phyloP scores from a whole-genome alignment of 2,329 filamentous ascomycete genomes.

The Calonectria crousiana region DNA sequence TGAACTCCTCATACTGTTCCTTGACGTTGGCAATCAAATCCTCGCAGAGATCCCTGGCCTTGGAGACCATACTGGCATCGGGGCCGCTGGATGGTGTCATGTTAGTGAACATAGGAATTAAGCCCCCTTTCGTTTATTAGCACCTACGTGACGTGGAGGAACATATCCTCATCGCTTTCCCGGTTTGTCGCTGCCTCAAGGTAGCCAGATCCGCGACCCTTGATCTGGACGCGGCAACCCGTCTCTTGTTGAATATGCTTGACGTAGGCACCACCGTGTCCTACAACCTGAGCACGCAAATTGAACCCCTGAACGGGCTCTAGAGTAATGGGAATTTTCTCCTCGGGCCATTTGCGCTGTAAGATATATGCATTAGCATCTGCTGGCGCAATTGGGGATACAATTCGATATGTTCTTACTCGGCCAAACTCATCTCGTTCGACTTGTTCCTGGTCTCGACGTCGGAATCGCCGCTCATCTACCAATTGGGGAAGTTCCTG shows the following conservation, averaged over 20 bases:
- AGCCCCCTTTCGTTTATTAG: not conserved
- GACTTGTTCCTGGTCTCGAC: constrained; percentile 82
- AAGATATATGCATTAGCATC: constrained; percentile 21
- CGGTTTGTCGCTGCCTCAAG: constrained; percentile 88
- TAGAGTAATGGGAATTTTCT: constrained; percentile 90
- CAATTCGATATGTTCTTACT: constrained; percentile 62
- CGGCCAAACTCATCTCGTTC: constrained; percentile 93
- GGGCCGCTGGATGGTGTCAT: constrained; percentile 74
- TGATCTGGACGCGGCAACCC: constrained; percentile 96
- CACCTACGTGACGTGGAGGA: constrained; percentile 90
- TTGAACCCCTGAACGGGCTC: constrained; percentile 97
- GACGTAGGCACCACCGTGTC: constrained; percentile 93
- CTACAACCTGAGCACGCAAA: constrained; percentile 94
- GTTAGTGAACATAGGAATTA: constrained; percentile 45
- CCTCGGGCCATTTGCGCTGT: constrained; percentile 98
- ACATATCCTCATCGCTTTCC: constrained; percentile 97
- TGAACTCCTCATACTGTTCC: constrained; percentile 91
- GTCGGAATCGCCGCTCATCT: constrained; percentile 91
- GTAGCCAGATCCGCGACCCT: constrained; percentile 94
- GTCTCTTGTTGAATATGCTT: constrained; percentile 99
- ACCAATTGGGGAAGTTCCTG: constrained; percentile 96
- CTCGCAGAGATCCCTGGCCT: constrained; percentile 88
- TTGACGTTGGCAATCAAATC: constrained; percentile 89
- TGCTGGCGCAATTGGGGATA: not conserved
- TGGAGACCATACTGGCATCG: constrained; percentile 85